Percentiles rank a stretch among this genome's conserved stretches.
These are phyloP conservation scores for Rhodocollybia butyracea DNA, from an alignment of 768 basidiomycete genomes.

Conservation along the genomic window DNA sequence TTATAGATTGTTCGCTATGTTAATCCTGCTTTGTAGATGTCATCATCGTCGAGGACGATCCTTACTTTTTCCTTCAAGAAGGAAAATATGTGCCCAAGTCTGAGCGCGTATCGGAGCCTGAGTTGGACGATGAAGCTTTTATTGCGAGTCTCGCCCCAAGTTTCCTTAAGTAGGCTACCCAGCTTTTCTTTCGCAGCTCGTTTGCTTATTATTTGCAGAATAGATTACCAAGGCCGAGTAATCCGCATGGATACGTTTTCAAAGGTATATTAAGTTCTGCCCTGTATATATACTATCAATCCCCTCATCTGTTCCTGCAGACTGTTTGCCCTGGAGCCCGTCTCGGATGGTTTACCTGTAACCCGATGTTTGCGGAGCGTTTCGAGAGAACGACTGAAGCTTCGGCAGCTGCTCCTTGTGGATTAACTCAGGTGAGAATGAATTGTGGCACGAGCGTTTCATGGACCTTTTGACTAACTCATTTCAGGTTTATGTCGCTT, in stretches of 20 bases:
- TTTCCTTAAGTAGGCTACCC: slow-evolving; percentile 62
- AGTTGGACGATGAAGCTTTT: slow-evolving; percentile 39
- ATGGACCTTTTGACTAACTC: neutral
- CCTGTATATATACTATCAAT: neutral
- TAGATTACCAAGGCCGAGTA: slow-evolving; percentile 81
- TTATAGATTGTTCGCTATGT: neutral
- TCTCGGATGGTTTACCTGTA: slow-evolving; percentile 79
- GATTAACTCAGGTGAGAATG: slow-evolving; percentile 60
- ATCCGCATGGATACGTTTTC: slow-evolving; percentile 81
- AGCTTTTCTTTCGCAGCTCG: too few relatives aligned
- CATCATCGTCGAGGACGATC: slow-evolving; percentile 83
- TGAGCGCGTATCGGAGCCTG: slow-evolving; percentile 20
- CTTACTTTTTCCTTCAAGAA: slow-evolving; percentile 71
- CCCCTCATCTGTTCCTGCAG: slow-evolving; percentile 29
- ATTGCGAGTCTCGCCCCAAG: slow-evolving; percentile 57
- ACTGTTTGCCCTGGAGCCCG: slow-evolving; percentile 76
- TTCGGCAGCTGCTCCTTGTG: slow-evolving; percentile 66
- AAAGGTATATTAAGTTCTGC: slow-evolving; percentile 43
- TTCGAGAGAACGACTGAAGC: slow-evolving; percentile 69
- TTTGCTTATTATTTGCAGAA: slow-evolving; percentile 25
- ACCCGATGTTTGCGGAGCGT: slow-evolving; percentile 71
- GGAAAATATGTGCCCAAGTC: slow-evolving; percentile 48
- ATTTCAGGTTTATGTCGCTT: slow-evolving; percentile 49
- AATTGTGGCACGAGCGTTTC: slow-evolving; percentile 2
- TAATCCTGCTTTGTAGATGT: slow-evolving; percentile 42